Conservation (phyloP, 2,329 filamentous ascomycete genomes). For the Immersiporthe knoxdaviesiana region DNA sequence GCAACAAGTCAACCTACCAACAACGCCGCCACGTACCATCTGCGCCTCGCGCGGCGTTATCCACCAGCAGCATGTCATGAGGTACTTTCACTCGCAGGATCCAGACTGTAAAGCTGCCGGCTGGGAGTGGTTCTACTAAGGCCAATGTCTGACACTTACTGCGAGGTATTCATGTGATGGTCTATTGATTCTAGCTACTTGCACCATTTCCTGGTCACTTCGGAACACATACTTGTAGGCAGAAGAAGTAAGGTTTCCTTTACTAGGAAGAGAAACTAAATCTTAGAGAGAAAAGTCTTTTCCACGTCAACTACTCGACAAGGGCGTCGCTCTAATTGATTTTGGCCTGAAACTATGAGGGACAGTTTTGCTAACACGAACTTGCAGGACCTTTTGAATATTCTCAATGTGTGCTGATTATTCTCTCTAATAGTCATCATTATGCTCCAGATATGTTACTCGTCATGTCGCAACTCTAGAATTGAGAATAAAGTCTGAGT, state of each 20-base stretch:
- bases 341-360: too few relatives aligned
- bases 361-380: too few relatives aligned
- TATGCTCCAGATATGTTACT: not conserved
- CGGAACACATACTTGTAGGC: not conserved
- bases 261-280: too few relatives aligned
- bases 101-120: not conserved
- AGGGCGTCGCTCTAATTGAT: too few relatives aligned
- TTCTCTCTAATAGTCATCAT: not conserved
- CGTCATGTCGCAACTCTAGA: not conserved
- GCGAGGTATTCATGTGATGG: not conserved
- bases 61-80: not conserved
- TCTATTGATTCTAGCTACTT: not conserved
- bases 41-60: not conserved
- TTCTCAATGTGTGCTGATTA: not conserved
- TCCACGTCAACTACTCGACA: not conserved
- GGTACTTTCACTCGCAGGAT: not conserved
- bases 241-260: not conserved
- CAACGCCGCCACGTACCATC: not conserved
- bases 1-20: not conserved
- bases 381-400: not conserved
- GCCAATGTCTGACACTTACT: not conserved
- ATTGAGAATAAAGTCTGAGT: not conserved
- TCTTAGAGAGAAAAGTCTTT: not conserved
- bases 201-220: too few relatives aligned
- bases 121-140: not conserved